Conservation (phyloP, 176 grass and related monocot species). For the Bothriochloa decipiens region DNA sequence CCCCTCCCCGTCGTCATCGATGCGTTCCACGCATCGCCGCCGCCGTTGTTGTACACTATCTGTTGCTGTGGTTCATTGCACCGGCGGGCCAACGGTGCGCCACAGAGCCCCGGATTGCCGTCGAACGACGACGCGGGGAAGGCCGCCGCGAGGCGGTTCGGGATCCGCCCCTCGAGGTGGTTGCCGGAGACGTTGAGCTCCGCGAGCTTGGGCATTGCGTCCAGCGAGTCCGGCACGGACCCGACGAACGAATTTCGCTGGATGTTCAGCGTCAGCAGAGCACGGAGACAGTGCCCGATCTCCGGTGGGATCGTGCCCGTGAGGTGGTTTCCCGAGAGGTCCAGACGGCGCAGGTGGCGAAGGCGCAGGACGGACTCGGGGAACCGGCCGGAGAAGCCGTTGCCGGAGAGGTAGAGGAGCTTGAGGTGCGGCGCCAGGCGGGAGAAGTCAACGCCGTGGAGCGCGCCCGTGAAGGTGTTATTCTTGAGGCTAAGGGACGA, state of each 20-base stretch:
- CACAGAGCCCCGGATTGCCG: constrained; percentile 63
- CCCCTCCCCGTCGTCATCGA: neutral
- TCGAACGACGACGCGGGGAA: constrained; percentile 69
- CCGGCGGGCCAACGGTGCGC: constrained; percentile 40
- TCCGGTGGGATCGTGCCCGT: constrained; percentile 55
- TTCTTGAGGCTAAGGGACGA: constrained; percentile 86
- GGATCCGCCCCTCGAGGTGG: constrained; percentile 63
- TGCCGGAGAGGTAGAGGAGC: constrained; percentile 84
- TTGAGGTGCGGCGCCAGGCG: constrained; percentile 73
- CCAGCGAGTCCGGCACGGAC: constrained; percentile 58
- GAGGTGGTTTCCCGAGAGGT: constrained; percentile 67
- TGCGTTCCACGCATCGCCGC: neutral
- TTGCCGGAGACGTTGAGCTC: constrained; percentile 76
- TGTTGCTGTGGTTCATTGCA: constrained; percentile 36
- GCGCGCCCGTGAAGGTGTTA: constrained; percentile 62
- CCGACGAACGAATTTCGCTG: constrained; percentile 62
- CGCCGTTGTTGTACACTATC: constrained; percentile 34
- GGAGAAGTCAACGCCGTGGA: constrained; percentile 60
- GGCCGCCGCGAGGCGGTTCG: constrained; percentile 40
- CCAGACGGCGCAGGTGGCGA: constrained; percentile 77
- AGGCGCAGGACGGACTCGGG: constrained; percentile 65
- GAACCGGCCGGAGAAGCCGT: constrained; percentile 74
- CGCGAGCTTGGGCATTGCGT: constrained; percentile 36
- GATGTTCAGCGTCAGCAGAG: constrained; percentile 70
- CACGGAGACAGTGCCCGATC: constrained; percentile 63